Evolutionary conservation across 2,329 filamentous ascomycete species (phyloP).

Genomic region (Chaetoscypha palmicola): DNA sequence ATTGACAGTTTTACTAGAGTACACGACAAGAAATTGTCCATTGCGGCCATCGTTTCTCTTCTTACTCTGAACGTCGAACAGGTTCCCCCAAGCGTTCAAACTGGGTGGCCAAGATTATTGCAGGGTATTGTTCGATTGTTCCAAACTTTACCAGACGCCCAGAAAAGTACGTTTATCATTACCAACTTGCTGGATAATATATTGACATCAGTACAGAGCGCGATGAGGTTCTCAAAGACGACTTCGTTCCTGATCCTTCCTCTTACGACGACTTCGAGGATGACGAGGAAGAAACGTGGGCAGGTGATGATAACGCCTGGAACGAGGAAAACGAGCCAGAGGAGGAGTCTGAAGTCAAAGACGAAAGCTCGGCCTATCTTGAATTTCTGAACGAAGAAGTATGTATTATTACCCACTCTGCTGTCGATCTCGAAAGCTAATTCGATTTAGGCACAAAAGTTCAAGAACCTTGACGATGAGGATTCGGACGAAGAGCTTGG

Average conservation of each 20-base stretch:
- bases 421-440: slow-evolving; percentile 5
- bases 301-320: slow-evolving; percentile 78
- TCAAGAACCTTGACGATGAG: slow-evolving; percentile 60
- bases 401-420: slow-evolving; percentile 24
- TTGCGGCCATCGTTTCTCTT: slow-evolving; percentile 83
- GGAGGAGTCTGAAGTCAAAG: slow-evolving; percentile 58
- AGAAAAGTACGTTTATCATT: slow-evolving; percentile 63
- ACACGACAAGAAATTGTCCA: slow-evolving; percentile 97
- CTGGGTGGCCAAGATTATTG: slow-evolving; percentile 88
- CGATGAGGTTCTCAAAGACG: slow-evolving; percentile 85
- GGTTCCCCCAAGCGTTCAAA: slow-evolving; percentile 85
- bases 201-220: no score
- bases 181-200: no score
- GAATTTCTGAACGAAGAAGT: slow-evolving; percentile 93
- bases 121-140: slow-evolving; percentile 87
- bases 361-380: slow-evolving; percentile 89
- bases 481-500: slow-evolving; percentile 82
- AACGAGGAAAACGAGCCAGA: slow-evolving; percentile 55
- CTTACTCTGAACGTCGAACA: slow-evolving; percentile 73
- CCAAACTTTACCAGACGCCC: slow-evolving; percentile 77
- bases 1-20: slow-evolving; percentile 91
- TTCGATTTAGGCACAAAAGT: slow-evolving; percentile 66
- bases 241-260: slow-evolving; percentile 62
- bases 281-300: slow-evolving; percentile 71
- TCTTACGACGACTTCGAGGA: slow-evolving; percentile 45